Conservation (phyloP, 139 green algal species). For the Desmodesmus armatus region DNA sequence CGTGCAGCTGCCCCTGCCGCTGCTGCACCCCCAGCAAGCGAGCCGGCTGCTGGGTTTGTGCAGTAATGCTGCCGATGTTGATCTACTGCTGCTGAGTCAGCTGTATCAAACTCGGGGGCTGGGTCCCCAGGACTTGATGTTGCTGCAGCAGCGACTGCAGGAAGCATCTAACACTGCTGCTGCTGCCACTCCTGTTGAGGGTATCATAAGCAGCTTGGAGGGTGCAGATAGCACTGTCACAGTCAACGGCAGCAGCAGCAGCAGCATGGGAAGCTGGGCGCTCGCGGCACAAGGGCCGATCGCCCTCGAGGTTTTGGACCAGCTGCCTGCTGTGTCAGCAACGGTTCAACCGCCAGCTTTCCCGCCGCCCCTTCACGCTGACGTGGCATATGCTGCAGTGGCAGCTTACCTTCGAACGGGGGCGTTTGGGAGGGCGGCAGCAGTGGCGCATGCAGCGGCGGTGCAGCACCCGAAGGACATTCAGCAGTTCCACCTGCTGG, state of each 20-base stretch:
- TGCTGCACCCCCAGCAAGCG: slow-evolving; percentile 28
- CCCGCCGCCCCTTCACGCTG: background rate
- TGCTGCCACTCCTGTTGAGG: too few relatives aligned
- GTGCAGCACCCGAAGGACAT: background rate
- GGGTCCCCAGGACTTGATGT: slow-evolving; percentile 19
- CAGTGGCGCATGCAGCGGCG: slow-evolving; percentile 31
- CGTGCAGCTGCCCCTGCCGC: background rate
- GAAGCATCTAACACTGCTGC: background rate
- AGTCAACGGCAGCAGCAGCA: slow-evolving; percentile 21
- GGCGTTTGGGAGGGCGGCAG: slow-evolving; percentile 7
- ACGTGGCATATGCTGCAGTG: slow-evolving; percentile 24
- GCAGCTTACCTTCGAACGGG: background rate
- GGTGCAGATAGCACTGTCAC: background rate
- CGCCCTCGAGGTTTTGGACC: too few relatives aligned
- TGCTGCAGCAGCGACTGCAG: background rate
- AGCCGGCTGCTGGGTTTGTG: slow-evolving; percentile 1
- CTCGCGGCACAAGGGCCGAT: too few relatives aligned
- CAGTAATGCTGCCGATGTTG: slow-evolving; percentile 7
- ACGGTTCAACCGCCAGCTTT: too few relatives aligned
- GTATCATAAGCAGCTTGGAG: too few relatives aligned
- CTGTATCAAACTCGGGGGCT: slow-evolving; percentile 20
- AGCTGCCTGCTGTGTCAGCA: too few relatives aligned
- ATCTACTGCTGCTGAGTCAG: slow-evolving; percentile 42
- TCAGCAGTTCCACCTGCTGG: slow-evolving; percentile 31
- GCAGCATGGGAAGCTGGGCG: background rate